These are phyloP conservation scores for Amanita exitialis DNA, from an alignment of 768 basidiomycete species.

Conservation along the genomic window DNA sequence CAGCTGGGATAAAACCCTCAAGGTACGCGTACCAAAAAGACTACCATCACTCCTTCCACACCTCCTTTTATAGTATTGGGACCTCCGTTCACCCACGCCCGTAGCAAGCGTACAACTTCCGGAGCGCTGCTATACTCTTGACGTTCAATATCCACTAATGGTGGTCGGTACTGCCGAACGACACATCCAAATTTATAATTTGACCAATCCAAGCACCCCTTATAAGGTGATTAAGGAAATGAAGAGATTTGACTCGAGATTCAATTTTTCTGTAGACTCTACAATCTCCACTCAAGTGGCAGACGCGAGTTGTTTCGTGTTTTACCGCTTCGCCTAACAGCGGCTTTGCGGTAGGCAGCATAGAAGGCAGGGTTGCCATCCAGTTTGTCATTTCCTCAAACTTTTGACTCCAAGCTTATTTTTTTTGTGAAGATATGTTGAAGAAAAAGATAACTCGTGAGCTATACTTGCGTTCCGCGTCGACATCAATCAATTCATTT, in stretches of 20 bases:
- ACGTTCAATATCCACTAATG: slow-evolving; percentile 72
- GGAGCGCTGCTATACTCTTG: slow-evolving; percentile 85
- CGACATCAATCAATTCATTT: background rate
- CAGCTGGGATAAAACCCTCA: slow-evolving; percentile 97
- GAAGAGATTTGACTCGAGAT: background rate
- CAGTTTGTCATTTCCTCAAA: slow-evolving; percentile 52
- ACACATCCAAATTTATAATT: slow-evolving; percentile 83
- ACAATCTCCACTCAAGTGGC: slow-evolving; percentile 85
- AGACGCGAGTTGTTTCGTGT: slow-evolving; percentile 80
- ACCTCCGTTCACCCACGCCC: slow-evolving; percentile 67
- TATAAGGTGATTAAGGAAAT: slow-evolving; percentile 46
- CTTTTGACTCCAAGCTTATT: background rate
- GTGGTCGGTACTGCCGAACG: slow-evolving; percentile 92
- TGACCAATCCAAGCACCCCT: slow-evolving; percentile 67
- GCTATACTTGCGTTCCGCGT: background rate
- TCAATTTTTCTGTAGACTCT: slow-evolving; percentile 44
- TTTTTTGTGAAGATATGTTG: slow-evolving; percentile 55
- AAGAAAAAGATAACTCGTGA: slow-evolving; percentile 70
- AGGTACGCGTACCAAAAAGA: slow-evolving; percentile 38
- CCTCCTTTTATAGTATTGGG: slow-evolving; percentile 69
- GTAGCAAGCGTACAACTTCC: slow-evolving; percentile 76
- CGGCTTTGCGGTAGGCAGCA: slow-evolving; percentile 78
- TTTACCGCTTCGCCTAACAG: slow-evolving; percentile 58
- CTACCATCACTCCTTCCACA: background rate
- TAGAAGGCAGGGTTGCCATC: slow-evolving; percentile 90